A percentile compares a stretch with the other conserved stretches of the same genome.
Evolutionary conservation across 2,329 filamentous ascomycete genomes (phyloP).

Genomic region (Ascochyta rabiei): DNA sequence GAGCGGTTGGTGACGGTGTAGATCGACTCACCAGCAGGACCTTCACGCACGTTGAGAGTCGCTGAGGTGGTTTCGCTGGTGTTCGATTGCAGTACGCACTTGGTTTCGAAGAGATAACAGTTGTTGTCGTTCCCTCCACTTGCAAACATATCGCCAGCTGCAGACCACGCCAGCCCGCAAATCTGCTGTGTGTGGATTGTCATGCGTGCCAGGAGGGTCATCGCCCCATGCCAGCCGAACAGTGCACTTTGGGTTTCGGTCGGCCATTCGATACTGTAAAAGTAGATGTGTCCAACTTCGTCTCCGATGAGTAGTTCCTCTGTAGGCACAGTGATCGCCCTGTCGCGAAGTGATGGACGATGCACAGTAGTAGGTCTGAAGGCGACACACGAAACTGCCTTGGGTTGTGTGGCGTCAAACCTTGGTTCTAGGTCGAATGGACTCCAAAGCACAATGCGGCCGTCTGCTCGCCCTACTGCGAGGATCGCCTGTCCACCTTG

Average conservation of each 20-base stretch:
- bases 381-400: slow-evolving; percentile 76
- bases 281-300: slow-evolving; percentile 80
- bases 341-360: slow-evolving; percentile 56
- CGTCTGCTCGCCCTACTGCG: slow-evolving; percentile 81
- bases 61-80: slow-evolving; percentile 16
- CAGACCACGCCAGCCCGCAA: slow-evolving; percentile 89
- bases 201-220: slow-evolving; percentile 79
- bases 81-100: slow-evolving; percentile 58
- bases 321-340: slow-evolving; percentile 63
- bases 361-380: slow-evolving; percentile 72
- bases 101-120: slow-evolving; percentile 79
- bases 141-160: slow-evolving; percentile 76
- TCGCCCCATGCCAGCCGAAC: slow-evolving; percentile 76
- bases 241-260: slow-evolving; percentile 64
- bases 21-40: slow-evolving; percentile 39
- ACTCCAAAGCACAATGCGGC: slow-evolving; percentile 78
- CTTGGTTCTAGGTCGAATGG: slow-evolving; percentile 71
- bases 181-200: slow-evolving; percentile 85
- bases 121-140: slow-evolving; percentile 92
- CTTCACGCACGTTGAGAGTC: slow-evolving; percentile 32
- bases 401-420: slow-evolving; percentile 75
- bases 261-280: slow-evolving; percentile 89
- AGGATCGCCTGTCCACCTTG: slow-evolving; percentile 79
- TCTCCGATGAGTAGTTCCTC: slow-evolving; percentile 90
- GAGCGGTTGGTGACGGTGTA: slow-evolving; percentile 44